Evolutionary conservation across 768 basidiomycete species (phyloP).

Genomic region (Daedaleopsis sinensis): DNA sequence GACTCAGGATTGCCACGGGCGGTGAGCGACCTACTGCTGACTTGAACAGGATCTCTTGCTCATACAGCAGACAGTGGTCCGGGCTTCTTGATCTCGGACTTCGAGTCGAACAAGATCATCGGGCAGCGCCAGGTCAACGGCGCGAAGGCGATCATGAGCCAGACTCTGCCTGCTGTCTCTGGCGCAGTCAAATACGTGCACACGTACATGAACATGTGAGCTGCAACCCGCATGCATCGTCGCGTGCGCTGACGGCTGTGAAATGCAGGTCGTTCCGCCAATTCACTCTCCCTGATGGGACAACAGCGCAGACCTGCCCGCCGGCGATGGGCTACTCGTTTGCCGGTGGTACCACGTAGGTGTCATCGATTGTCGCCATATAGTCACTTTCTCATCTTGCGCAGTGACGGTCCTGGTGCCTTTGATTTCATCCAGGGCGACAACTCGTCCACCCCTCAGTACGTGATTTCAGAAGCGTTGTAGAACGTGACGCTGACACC

Average conservation of each 20-base stretch:
- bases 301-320: constrained; percentile 71
- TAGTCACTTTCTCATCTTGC: no score
- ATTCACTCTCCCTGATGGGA: constrained; percentile 69
- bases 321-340: constrained; percentile 77
- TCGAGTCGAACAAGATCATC: constrained; percentile 75
- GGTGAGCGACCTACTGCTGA: constrained; percentile 42
- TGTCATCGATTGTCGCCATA: constrained; percentile 1
- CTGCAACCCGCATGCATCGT: constrained; percentile 21
- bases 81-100: constrained; percentile 74
- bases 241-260: background rate
- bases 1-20: constrained; percentile 69
- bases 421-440: constrained; percentile 80
- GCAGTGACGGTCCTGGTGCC: constrained; percentile 77
- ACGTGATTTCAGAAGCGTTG: constrained; percentile 27
- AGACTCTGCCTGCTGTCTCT: constrained; percentile 45
- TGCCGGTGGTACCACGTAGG: constrained; percentile 80
- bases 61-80: constrained; percentile 54
- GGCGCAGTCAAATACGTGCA: constrained; percentile 76
- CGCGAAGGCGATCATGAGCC: constrained; percentile 64
- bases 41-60: background rate
- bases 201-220: constrained; percentile 66
- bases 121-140: constrained; percentile 71
- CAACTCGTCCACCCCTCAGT: constrained; percentile 63
- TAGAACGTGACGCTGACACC: constrained; percentile 8
- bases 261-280: constrained; percentile 57